Percentiles rank a stretch among this genome's conserved stretches.
These are phyloP conservation scores for Aegilops tauschii DNA, from an alignment of 176 grass and related monocot species.

Conservation along the genomic window DNA sequence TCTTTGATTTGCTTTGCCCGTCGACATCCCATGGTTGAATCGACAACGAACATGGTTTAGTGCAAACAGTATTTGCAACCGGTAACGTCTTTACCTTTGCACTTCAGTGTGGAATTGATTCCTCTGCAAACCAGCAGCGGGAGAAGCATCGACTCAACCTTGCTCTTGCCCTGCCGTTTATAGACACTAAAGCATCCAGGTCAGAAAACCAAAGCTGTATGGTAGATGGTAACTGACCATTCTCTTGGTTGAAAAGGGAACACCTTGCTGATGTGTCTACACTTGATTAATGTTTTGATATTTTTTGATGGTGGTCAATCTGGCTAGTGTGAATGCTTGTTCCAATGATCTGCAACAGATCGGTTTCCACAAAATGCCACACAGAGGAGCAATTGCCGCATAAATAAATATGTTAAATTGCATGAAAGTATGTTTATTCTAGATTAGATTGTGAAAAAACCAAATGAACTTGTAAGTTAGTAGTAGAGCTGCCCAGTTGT, in stretches of 20 bases:
- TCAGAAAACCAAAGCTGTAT: not conserved
- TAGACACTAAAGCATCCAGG: slow-evolving; percentile 22
- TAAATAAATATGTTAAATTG: slow-evolving; percentile 6
- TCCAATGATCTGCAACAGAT: not conserved
- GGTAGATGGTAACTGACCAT: slow-evolving; percentile 16
- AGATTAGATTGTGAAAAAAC: not conserved
- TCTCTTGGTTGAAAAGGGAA: not conserved
- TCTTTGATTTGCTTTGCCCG: not conserved
- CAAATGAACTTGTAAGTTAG: slow-evolving; percentile 8
- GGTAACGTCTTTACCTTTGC: not conserved
- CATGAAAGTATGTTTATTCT: slow-evolving; percentile 4
- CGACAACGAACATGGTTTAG: slow-evolving; percentile 29
- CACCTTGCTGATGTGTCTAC: slow-evolving; percentile 25
- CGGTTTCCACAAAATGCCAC: not conserved
- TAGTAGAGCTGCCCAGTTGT: not conserved
- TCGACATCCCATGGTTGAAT: slow-evolving; percentile 21
- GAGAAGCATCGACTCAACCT: slow-evolving; percentile 15
- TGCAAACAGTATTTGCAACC: slow-evolving; percentile 37
- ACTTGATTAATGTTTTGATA: slow-evolving; percentile 17
- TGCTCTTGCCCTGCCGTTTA: slow-evolving; percentile 31
- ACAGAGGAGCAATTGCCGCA: not conserved
- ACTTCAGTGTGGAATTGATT: slow-evolving; percentile 34
- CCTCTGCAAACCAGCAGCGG: slow-evolving; percentile 34
- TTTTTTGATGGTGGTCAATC: not conserved
- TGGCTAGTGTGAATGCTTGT: not conserved